A percentile compares a stretch with the other conserved stretches of the same genome.
phyloP scores from a whole-genome alignment of 129 eudicot species.

The Flaveria bidentis region DNA sequence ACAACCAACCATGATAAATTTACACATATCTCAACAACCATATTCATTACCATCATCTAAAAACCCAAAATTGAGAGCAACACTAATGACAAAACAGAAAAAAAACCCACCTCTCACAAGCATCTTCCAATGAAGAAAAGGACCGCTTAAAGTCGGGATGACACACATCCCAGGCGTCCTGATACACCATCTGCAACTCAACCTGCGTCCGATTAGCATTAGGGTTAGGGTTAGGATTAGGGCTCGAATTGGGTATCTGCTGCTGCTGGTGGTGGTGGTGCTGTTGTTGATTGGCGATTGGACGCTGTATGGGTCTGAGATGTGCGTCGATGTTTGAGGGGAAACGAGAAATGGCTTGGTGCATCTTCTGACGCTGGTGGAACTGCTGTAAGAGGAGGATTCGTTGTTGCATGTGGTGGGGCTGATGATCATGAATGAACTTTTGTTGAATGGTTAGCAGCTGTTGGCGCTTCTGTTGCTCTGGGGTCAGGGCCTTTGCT shows the following conservation, averaged over 20 bases:
- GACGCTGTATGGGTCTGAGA: constrained; percentile 52
- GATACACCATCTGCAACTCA: constrained; percentile 81
- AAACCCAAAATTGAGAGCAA: neutral
- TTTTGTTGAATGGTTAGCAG: constrained; percentile 24
- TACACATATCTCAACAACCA: neutral
- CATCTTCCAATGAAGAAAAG: constrained; percentile 37
- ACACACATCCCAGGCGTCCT: constrained; percentile 91
- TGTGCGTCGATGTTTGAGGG: constrained; percentile 88
- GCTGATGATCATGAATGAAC: neutral
- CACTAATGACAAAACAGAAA: neutral
- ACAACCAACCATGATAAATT: too few species aligned
- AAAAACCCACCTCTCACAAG: constrained; percentile 38
- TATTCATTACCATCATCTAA: neutral
- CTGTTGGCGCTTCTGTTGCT: constrained; percentile 40
- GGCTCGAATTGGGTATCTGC: neutral
- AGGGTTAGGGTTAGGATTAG: constrained; percentile 35
- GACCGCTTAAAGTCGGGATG: constrained; percentile 66
- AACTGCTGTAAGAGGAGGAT: constrained; percentile 29
- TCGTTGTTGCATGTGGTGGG: constrained; percentile 21
- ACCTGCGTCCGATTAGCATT: constrained; percentile 32
- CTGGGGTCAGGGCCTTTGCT: neutral
- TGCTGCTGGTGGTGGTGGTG: constrained; percentile 9
- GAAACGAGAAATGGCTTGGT: constrained; percentile 69
- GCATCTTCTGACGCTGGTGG: constrained; percentile 48
- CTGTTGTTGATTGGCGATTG: constrained; percentile 22